These are phyloP conservation scores for Euphorbia pulcherrima DNA, from an alignment of 345 rosid genomes.

Conservation along the genomic window DNA sequence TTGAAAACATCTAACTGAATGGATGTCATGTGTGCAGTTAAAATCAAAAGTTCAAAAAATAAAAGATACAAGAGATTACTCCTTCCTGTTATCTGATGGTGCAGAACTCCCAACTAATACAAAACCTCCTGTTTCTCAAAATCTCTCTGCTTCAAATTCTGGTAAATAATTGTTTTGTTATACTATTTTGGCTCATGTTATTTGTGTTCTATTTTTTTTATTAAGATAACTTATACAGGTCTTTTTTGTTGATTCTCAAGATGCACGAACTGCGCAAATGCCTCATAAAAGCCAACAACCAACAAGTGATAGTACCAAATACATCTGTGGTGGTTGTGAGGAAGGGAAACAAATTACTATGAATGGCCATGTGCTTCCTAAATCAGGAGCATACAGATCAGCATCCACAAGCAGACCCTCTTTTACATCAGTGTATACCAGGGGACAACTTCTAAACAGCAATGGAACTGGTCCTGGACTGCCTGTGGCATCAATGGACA, in stretches of 20 bases:
- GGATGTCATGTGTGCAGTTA: constrained; percentile 34
- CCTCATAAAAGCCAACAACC: constrained; percentile 47
- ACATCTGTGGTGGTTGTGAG: constrained; percentile 37
- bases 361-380: constrained; percentile 41
- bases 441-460: constrained; percentile 43
- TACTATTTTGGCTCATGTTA: constrained; percentile 20
- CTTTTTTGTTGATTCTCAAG: constrained; percentile 79
- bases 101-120: constrained; percentile 56
- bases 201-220: constrained; percentile 46
- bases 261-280: constrained; percentile 51
- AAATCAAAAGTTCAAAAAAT: constrained; percentile 60
- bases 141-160: constrained; percentile 37
- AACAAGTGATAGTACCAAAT: constrained; percentile 42
- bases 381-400: constrained; percentile 35
- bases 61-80: constrained; percentile 81
- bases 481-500: constrained; percentile 25
- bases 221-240: constrained; percentile 63
- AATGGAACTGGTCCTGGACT: constrained; percentile 28
- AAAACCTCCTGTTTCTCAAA: constrained; percentile 43
- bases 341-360: constrained; percentile 41
- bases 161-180: constrained; percentile 41
- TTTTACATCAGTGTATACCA: constrained; percentile 31
- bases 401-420: constrained; percentile 35
- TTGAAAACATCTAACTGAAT: neutral
- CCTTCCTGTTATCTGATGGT: constrained; percentile 75